Evolutionary conservation across 2,329 filamentous ascomycete species (phyloP).

Genomic region (Calycina herbarum): DNA sequence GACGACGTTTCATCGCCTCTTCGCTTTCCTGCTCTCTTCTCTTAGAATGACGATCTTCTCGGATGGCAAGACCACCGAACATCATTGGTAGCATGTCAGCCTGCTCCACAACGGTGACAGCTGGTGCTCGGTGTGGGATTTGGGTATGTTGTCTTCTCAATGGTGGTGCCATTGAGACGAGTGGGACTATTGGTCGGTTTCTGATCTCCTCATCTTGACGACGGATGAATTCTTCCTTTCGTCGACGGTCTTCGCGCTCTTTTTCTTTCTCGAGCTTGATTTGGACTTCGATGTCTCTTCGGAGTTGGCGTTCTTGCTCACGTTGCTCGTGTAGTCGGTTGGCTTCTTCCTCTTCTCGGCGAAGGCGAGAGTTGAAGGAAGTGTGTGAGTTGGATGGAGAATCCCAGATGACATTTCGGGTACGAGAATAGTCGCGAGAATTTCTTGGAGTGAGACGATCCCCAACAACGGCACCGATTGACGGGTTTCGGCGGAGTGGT

Average conservation of each 20-base stretch:
- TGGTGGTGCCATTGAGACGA: conserved; percentile 17
- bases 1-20: conserved; percentile 27
- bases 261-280: conserved; percentile 10
- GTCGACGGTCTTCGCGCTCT: conserved; percentile 19
- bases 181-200: conserved; percentile 31
- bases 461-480: conserved; percentile 25
- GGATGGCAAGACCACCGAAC: conserved; percentile 23
- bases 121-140: conserved; percentile 17
- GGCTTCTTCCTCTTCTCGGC: conserved; percentile 22
- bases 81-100: conserved; percentile 18
- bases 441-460: conserved; percentile 16
- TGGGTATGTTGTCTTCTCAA: conserved; percentile 7
- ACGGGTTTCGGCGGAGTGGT: conserved; percentile 23
- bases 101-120: conserved; percentile 33
- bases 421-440: conserved; percentile 16
- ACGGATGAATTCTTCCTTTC: conserved; percentile 26
- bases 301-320: conserved; percentile 12
- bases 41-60: conserved; percentile 8
- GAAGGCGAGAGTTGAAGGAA: conserved; percentile 22
- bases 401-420: conserved; percentile 22
- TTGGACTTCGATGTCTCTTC: neutral
- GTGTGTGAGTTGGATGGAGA: conserved; percentile 30
- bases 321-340: conserved; percentile 4
- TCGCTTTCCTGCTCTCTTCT: conserved; percentile 20
- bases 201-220: conserved; percentile 35